These are phyloP conservation scores for Lactifluus hygrophoroides DNA, from an alignment of 768 basidiomycete genomes.

Conservation along the genomic window DNA sequence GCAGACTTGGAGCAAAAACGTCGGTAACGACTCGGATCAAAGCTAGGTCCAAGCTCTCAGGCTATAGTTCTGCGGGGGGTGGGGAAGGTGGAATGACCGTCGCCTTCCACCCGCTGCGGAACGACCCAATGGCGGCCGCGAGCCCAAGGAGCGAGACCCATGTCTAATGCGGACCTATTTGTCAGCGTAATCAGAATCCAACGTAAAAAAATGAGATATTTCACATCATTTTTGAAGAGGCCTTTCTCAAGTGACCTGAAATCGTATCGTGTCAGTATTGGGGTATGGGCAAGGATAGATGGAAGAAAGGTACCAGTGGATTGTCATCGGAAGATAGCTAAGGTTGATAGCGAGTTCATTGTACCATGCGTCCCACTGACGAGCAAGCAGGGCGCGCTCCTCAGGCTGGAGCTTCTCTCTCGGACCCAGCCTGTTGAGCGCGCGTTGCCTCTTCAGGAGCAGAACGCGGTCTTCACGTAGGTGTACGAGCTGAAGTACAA, in stretches of 20 bases:
- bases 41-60: no score
- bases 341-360: constrained; percentile 65
- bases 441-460: constrained; percentile 44
- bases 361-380: constrained; percentile 60
- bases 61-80: background rate
- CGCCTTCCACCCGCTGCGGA: constrained; percentile 19
- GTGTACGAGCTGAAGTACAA: constrained; percentile 68
- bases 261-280: background rate
- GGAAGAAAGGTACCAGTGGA: constrained; percentile 59
- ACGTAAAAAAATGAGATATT: background rate
- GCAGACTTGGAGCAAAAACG: no score
- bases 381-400: constrained; percentile 45
- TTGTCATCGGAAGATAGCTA: constrained; percentile 70
- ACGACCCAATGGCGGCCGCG: constrained; percentile 14
- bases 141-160: constrained; percentile 16
- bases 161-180: background rate
- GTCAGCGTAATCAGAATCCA: background rate
- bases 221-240: constrained; percentile 18
- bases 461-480: constrained; percentile 59
- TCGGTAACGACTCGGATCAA: no score
- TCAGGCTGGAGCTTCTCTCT: constrained; percentile 42
- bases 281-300: background rate
- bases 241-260: constrained; percentile 18
- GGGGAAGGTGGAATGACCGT: constrained; percentile 1
- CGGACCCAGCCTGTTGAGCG: constrained; percentile 29